A percentile compares a stretch with the other conserved stretches of the same genome.
Evolutionary conservation across 1,284 basidiomycete genomes (phyloP).

Genomic region (Pseudozyma sp.): DNA sequence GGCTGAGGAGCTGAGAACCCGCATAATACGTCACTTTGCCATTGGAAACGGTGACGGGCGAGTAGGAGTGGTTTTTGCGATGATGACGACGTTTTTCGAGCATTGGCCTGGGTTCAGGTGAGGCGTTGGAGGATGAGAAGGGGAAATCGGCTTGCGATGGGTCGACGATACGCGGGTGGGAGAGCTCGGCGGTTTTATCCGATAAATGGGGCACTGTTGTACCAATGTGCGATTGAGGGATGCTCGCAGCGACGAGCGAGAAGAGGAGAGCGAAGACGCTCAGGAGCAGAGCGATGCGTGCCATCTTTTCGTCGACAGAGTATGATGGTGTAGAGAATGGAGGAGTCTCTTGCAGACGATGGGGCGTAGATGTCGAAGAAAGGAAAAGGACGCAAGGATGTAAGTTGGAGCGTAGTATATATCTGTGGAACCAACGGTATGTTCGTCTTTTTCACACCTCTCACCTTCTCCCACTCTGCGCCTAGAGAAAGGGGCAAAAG

Average conservation of each 20-base stretch:
- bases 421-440: no score
- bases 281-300: conserved; percentile 1
- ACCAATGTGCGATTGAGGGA: not conserved
- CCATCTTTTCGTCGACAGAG: not conserved
- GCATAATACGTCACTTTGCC: conserved; percentile 42
- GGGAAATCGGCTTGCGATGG: not conserved
- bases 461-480: no score
- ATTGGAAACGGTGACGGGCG: conserved; percentile 1
- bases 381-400: no score
- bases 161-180: not conserved
- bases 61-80: conserved; percentile 6
- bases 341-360: no score
- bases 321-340: not conserved
- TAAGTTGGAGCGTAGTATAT: no score
- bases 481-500: no score
- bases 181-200: not conserved
- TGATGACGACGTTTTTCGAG: conserved; percentile 20
- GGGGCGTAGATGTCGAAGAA: no score
- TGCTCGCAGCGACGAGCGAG: conserved; percentile 1
- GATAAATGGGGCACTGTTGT: conserved; percentile 3
- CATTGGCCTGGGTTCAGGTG: no score
- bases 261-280: not conserved
- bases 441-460: no score
- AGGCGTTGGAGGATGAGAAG: not conserved
- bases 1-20: conserved; percentile 31